Evolutionary conservation across 2,329 filamentous ascomycete species (phyloP).

Genomic region (Colletotrichum shisoi): DNA sequence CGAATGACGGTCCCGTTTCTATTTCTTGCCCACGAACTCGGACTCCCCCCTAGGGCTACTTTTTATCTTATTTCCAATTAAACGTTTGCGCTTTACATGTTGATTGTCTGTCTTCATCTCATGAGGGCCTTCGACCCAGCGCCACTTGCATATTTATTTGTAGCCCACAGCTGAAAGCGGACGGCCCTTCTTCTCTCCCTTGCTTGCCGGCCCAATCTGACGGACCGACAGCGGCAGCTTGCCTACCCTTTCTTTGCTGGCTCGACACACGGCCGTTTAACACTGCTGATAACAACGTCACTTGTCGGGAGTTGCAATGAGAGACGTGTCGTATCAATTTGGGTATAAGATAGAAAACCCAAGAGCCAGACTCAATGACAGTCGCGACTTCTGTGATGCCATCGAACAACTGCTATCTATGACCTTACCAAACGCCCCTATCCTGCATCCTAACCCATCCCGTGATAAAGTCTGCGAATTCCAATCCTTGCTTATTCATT

Average conservation of each 20-base stretch:
- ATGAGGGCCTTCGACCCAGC: conserved; percentile 4
- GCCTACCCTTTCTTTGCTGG: background rate
- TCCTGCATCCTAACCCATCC: conserved; percentile 6
- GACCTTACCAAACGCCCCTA: conserved; percentile 24
- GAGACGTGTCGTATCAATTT: background rate
- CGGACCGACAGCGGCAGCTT: background rate
- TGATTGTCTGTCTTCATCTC: conserved; percentile 14
- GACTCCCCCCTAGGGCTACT: too few relatives aligned
- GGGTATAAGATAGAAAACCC: conserved; percentile 29
- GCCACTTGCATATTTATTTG: conserved; percentile 23
- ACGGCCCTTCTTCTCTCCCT: background rate
- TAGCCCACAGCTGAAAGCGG: conserved; percentile 30
- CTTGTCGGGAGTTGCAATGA: background rate
- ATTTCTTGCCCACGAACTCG: background rate
- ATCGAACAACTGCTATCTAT: background rate
- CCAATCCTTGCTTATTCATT: background rate
- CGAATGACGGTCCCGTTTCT: background rate
- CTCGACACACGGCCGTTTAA: background rate
- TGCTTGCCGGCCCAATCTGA: background rate
- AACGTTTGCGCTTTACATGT: background rate
- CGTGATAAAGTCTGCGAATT: conserved; percentile 16
- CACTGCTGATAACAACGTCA: background rate
- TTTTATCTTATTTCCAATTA: background rate
- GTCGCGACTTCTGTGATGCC: background rate
- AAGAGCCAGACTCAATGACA: background rate